A percentile compares a stretch with the other conserved stretches of the same genome.
phyloP scores from a whole-genome alignment of 805 yeast genomes.

The Ogataea philodendri region DNA sequence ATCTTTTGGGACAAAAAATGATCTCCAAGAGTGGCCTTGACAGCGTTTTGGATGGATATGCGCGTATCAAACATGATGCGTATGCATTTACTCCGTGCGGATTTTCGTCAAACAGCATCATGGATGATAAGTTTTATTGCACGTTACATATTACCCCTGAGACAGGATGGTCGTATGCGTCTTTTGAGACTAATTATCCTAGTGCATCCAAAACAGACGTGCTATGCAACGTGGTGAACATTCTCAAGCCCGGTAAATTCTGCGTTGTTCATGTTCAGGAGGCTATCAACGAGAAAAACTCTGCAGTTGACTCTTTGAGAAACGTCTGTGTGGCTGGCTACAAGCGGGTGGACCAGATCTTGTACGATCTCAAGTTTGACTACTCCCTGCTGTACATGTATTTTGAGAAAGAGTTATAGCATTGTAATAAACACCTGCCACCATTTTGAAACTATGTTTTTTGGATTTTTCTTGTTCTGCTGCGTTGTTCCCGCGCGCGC shows the following conservation, averaged over 20 bases:
- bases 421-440: conserved; percentile 1
- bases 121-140: conserved; percentile 57
- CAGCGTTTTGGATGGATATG: conserved; percentile 36
- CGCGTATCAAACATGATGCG: conserved; percentile 60
- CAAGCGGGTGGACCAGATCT: conserved; percentile 59
- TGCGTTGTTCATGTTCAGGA: conserved; percentile 40
- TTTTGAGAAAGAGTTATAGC: conserved; percentile 43
- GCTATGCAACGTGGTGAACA: conserved; percentile 53
- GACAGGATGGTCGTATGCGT: conserved; percentile 90
- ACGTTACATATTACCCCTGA: conserved; percentile 96
- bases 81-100: conserved; percentile 95
- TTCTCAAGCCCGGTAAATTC: conserved; percentile 76
- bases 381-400: conserved; percentile 71
- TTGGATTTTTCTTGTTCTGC: too few species aligned
- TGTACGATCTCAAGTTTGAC: conserved; percentile 68
- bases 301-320: conserved; percentile 32
- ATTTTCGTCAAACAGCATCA: conserved; percentile 81
- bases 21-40: conserved; percentile 64
- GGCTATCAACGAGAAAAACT: conserved; percentile 27
- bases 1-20: conserved; percentile 67
- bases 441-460: too few species aligned
- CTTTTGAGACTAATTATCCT: conserved; percentile 87
- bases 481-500: too few species aligned
- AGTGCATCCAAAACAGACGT: conserved; percentile 51
- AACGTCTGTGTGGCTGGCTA: conserved; percentile 45